phyloP scores from a whole-genome alignment of 1,284 basidiomycete species.

The Trichosporon sp. region DNA sequence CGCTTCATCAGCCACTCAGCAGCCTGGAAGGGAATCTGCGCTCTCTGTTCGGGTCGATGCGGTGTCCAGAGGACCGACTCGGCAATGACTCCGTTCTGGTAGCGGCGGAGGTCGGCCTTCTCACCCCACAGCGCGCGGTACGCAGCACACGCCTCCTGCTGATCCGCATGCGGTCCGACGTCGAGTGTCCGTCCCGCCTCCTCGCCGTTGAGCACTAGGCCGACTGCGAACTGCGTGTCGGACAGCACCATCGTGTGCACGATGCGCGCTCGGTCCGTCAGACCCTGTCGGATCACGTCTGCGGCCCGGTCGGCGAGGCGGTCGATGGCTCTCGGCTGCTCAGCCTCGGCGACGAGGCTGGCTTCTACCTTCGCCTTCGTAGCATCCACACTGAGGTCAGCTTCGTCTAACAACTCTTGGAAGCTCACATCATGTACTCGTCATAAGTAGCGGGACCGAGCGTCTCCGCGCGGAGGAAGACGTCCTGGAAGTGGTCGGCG shows the following conservation, averaged over 20 bases:
- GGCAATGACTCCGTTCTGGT: constrained; percentile 88
- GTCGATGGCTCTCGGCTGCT: constrained; percentile 58
- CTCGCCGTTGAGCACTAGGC: constrained; percentile 64
- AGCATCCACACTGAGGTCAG: constrained; percentile 57
- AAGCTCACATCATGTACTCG: constrained; percentile 65
- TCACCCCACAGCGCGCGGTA: constrained; percentile 89
- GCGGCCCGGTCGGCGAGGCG: constrained; percentile 58
- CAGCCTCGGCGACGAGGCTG: constrained; percentile 34
- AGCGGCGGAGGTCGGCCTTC: constrained; percentile 88
- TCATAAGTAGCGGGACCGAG: constrained; percentile 62
- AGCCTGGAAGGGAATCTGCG: constrained; percentile 69
- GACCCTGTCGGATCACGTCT: constrained; percentile 58
- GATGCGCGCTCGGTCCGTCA: constrained; percentile 62
- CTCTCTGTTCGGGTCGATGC: constrained; percentile 61
- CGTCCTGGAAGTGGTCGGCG: constrained; percentile 43
- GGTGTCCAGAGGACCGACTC: constrained; percentile 88
- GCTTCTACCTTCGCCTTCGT: constrained; percentile 27
- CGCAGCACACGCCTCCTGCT: constrained; percentile 49
- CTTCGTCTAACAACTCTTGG: constrained; percentile 45
- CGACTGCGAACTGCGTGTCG: constrained; percentile 53
- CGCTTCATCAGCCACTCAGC: constrained; percentile 65
- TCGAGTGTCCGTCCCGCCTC: constrained; percentile 78
- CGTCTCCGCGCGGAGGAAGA: constrained; percentile 44
- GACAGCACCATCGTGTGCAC: constrained; percentile 54
- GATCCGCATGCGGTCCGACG: constrained; percentile 67